Percentiles rank a stretch among this genome's conserved stretches.
Conservation (phyloP, 1,284 basidiomycete genomes). For the Ceratobasidium sp. region DNA sequence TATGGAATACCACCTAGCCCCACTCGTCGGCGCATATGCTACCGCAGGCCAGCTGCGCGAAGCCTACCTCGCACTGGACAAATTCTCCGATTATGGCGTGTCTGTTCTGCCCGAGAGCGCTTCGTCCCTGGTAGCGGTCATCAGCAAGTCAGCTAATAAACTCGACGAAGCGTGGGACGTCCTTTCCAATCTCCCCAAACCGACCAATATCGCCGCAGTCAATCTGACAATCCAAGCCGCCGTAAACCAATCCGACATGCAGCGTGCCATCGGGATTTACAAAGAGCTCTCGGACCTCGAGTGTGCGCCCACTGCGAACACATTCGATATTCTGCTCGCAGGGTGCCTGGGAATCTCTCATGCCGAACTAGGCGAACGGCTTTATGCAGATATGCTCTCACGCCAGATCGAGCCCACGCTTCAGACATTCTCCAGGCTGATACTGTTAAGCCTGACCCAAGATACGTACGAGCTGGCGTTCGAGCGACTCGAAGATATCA, state of each 20-base stretch:
- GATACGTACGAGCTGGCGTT: conserved; percentile 83
- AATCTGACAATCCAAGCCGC: conserved; percentile 73
- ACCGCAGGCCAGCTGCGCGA: conserved; percentile 60
- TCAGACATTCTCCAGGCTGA: conserved; percentile 69
- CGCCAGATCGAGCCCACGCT: conserved; percentile 60
- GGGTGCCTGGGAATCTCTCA: conserved; percentile 65
- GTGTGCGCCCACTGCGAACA: conserved; percentile 64
- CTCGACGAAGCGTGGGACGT: conserved; percentile 71
- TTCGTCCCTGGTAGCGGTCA: conserved; percentile 58
- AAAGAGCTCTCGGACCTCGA: conserved; percentile 64
- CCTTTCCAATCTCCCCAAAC: conserved; percentile 62
- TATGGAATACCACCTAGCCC: conserved; percentile 73
- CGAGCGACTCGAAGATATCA: conserved; percentile 87
- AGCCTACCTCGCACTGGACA: conserved; percentile 60
- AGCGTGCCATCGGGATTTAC: conserved; percentile 79
- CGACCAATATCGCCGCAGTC: conserved; percentile 64
- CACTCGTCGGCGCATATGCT: conserved; percentile 70
- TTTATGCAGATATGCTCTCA: conserved; percentile 64
- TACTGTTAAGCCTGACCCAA: conserved; percentile 73
- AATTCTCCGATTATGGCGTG: conserved; percentile 62
- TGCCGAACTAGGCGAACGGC: conserved; percentile 64
- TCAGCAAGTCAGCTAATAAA: conserved; percentile 58
- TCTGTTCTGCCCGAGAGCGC: conserved; percentile 57
- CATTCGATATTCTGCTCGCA: conserved; percentile 72
- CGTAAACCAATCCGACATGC: conserved; percentile 67